Evolutionary conservation across 805 yeast genomes (phyloP), one percentile per base, ranked within the genome.

Genomic region (Candida multigemmis): DNA sequence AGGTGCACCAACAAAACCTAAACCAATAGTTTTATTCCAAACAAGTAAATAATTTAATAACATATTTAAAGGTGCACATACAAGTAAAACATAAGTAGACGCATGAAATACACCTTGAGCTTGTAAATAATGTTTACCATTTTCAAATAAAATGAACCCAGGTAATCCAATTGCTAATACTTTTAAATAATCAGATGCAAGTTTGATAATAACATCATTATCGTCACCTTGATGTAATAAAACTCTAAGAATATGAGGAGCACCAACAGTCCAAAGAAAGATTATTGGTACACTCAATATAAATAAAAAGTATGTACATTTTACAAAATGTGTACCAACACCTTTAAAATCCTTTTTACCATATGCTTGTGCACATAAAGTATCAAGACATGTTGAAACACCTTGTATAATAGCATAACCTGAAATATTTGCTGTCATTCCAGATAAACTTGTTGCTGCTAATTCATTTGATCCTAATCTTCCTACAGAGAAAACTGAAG

Each of bases 21-120:
- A 31, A 1, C 77, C 76, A 24, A 75, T 46, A 3, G 32, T 39
- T 19, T 50, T 37, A 42, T 68, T 62, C 86, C 89, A 77, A n/a
- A 81, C 89, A 23, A 81, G 56, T 12, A 66, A 32, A 42, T 77
- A 81, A 40, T 80, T 80, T 52, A 78, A 51, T 16, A 74, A 33
- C 1, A 79, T 80, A 44, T 81, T 81, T 34, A 80, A 50, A 6
- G 91, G 89, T 3, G 87, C 87, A 53, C 85, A 79, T 16, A 80
- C 41, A 21, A 71, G 53, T 21, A 81, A 55, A 14, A 78, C 79
- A 37, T 77, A 75, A 0, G 87, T 80, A 7, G 86, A 76, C 6
- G 89, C 89, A 48, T 80, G 83, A 51, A 80, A 81, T 6, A 79
- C 68, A 14, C 84, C 84, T 55, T 81, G 89, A 24, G 83, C 68